Evolutionary conservation across 164 flowering plant genomes (phyloP).

Genomic region (Dillenia turbinata): DNA sequence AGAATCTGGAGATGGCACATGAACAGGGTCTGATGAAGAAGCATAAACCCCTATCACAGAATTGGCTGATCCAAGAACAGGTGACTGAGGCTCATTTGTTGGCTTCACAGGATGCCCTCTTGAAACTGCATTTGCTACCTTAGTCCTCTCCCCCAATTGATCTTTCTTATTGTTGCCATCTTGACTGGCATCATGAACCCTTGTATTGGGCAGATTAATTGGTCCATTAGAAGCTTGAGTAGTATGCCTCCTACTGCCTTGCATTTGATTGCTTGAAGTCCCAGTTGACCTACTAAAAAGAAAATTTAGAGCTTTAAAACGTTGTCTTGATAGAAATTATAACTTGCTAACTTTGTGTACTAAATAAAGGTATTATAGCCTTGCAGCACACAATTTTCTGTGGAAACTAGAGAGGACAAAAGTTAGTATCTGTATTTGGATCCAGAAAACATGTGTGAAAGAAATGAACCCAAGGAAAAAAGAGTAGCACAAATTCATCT

Average conservation of each 20-base stretch:
- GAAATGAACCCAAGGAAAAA: no score
- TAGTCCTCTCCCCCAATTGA: constrained; percentile 25
- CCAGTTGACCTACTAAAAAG: constrained; percentile 31
- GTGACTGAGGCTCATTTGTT: constrained; percentile 25
- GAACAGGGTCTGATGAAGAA: constrained; percentile 91
- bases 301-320: not conserved
- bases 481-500: no score
- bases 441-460: no score
- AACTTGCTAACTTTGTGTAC: no score
- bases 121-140: constrained; percentile 25
- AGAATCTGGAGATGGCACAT: constrained; percentile 84
- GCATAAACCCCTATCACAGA: constrained; percentile 81
- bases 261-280: constrained; percentile 30
- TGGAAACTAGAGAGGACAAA: no score
- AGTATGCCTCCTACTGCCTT: constrained; percentile 18
- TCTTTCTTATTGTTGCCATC: constrained; percentile 34
- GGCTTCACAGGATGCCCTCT: constrained; percentile 29
- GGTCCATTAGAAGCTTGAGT: constrained; percentile 32
- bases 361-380: no score
- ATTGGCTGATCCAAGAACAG: constrained; percentile 38
- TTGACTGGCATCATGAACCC: constrained; percentile 26
- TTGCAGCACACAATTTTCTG: no score
- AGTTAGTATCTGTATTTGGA: no score
- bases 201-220: constrained; percentile 28
- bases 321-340: no score